Evolutionary conservation across 2,329 filamentous ascomycete species (phyloP), one percentile per base, ranked within the genome.

Genomic region (Cladosporium colombiae): DNA sequence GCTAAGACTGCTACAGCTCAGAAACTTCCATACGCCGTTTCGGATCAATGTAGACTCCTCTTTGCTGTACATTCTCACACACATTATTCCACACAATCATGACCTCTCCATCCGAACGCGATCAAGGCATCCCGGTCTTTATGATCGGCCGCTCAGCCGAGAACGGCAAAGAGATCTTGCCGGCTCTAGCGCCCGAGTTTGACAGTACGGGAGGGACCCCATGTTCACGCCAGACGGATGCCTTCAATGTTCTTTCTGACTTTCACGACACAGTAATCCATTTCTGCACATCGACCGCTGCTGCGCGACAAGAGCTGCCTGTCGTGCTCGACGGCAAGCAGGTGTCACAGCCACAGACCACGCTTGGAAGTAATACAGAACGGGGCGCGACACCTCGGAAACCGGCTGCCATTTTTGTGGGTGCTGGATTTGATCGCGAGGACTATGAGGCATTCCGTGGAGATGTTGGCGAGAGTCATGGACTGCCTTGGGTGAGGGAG

Each of bases 91-190:
- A 21, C 13, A 27, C 21, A 14, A 57, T 2, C 23, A 57, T 57
- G 55, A 40, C 33, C 25, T 16, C 33, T 18, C 33, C 37, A 59
- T 37, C 35, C 13, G n/a, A 46, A 37, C 40, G 27, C 56, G 37
- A 59, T 44, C 25, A 23, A 23, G 56, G 56, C 56, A 59, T 59
- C 56, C 35, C 59, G 29, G 59, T 62, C 44, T 62, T 62, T 21
- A 62, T 62, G 59, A 62, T 62, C 59, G 59, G 59, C 44, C 59
- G 59, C 27, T 62, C 59, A 16, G 46, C n/a, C 59, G 59, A 62
- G 29, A 62, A 62, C 44, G 59, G 44, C 44, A 52, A 35, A 23
- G 44, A 37, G 29, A 50, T 62, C n/a, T 27, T 62, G 46, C 59
- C 59, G 21, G 46, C 44, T n/a, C 59, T 62, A 62, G 59, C 44